Evolutionary conservation across 2,329 filamentous ascomycete genomes (phyloP).

Genomic region (Cercospora citrullina): DNA sequence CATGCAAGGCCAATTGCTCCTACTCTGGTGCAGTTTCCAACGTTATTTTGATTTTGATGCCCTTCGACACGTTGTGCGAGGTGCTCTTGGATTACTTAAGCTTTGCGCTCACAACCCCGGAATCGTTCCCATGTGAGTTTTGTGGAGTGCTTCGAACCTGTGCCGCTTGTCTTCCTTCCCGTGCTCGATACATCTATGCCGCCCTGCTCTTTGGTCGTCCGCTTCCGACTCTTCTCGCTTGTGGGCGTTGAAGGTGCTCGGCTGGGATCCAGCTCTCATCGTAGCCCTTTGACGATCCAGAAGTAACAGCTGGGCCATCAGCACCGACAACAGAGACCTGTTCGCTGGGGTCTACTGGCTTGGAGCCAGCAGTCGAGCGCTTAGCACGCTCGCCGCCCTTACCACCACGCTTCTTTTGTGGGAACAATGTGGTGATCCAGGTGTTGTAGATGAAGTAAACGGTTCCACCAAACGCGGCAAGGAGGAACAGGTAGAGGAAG

Average conservation of each 20-base stretch:
- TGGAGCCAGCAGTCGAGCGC: conserved; percentile 60
- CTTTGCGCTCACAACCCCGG: background rate
- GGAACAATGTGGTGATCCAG: conserved; percentile 95
- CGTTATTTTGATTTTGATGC: background rate
- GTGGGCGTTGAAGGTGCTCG: conserved; percentile 83
- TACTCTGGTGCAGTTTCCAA: background rate
- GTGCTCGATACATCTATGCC: conserved; percentile 16
- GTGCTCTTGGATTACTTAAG: background rate
- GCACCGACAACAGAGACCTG: conserved; percentile 65
- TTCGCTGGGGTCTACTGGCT: conserved; percentile 64
- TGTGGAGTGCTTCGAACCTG: background rate
- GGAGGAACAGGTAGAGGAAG: conserved; percentile 94
- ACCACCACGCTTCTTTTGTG: conserved; percentile 67
- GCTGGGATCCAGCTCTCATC: conserved; percentile 94
- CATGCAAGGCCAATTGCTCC: background rate
- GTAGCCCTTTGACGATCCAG: conserved; percentile 67
- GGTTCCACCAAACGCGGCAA: conserved; percentile 72
- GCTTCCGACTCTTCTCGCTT: conserved; percentile 63
- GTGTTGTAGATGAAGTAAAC: conserved; percentile 98
- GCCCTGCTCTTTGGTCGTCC: conserved; percentile 46
- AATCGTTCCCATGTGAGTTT: background rate
- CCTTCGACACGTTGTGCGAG: background rate
- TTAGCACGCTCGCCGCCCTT: conserved; percentile 67
- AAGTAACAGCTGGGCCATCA: conserved; percentile 68
- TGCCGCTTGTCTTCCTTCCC: background rate